These are phyloP conservation scores for Candida hungchunana DNA, from an alignment of 805 yeast species.

Conservation along the genomic window DNA sequence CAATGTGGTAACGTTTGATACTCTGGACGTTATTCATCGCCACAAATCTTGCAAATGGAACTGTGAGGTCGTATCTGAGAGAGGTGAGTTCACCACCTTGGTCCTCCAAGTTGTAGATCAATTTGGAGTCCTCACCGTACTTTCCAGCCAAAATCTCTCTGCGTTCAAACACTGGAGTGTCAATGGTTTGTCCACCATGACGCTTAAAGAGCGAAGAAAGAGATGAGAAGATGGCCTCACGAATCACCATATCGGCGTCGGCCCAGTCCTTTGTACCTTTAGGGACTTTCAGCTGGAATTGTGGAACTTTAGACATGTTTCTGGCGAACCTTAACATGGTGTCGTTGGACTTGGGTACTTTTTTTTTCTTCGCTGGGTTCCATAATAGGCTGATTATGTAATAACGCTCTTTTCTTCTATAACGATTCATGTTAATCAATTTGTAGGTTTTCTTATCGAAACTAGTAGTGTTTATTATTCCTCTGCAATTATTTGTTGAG, in stretches of 20 bases:
- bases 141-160: constrained; percentile 95
- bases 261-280: constrained; percentile 99
- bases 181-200: constrained; percentile 98
- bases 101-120: constrained; percentile 93
- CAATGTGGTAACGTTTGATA: constrained; percentile 94
- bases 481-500: too few species aligned
- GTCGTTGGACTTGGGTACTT: too few species aligned
- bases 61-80: constrained; percentile 93
- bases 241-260: constrained; percentile 92
- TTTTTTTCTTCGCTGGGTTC: too few species aligned
- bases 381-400: too few species aligned
- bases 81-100: constrained; percentile 99
- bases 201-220: constrained; percentile 76
- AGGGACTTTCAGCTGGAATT: constrained; percentile 86
- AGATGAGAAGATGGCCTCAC: constrained; percentile 80
- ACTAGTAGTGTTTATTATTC: too few species aligned
- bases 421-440: too few species aligned
- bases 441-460: too few species aligned
- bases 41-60: constrained; percentile 95
- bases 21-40: constrained; percentile 90
- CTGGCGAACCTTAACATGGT: too few species aligned
- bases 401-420: too few species aligned
- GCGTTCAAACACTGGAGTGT: constrained; percentile 96
- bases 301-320: too few species aligned
- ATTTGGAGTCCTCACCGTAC: constrained; percentile 97